These are phyloP conservation scores for Phaffomyces opuntiae DNA, from an alignment of 805 yeast genomes.

Conservation along the genomic window DNA sequence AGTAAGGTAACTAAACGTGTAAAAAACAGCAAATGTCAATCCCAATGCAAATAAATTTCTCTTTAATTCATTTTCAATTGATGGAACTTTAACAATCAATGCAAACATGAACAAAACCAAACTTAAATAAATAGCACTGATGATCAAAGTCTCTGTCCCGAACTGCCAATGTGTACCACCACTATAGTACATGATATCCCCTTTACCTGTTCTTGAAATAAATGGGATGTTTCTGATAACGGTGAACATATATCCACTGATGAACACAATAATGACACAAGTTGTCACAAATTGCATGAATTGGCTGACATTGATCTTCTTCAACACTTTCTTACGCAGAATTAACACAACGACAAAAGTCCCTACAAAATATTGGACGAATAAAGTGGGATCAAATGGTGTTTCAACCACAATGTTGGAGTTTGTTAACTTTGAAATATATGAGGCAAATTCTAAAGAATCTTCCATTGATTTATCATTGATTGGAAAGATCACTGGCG, in stretches of 20 bases:
- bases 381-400: slow-evolving; percentile 36
- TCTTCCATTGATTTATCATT: slow-evolving; percentile 26
- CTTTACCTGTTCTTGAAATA: slow-evolving; percentile 43
- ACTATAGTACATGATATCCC: slow-evolving; percentile 47
- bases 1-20: slow-evolving; percentile 15
- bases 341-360: slow-evolving; percentile 40
- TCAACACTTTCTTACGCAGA: slow-evolving; percentile 40
- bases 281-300: slow-evolving; percentile 30
- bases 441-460: slow-evolving; percentile 45
- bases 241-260: slow-evolving; percentile 62
- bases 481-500: slow-evolving; percentile 29
- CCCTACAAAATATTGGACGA: slow-evolving; percentile 36
- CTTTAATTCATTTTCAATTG: slow-evolving; percentile 8
- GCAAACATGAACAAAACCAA: slow-evolving; percentile 36
- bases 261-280: slow-evolving; percentile 34
- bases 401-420: slow-evolving; percentile 36
- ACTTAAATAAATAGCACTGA: slow-evolving; percentile 41
- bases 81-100: slow-evolving; percentile 34
- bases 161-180: slow-evolving; percentile 66
- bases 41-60: slow-evolving; percentile 7
- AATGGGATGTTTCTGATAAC: slow-evolving; percentile 57
- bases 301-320: slow-evolving; percentile 21
- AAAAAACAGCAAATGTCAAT: slow-evolving; percentile 13
- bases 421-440: slow-evolving; percentile 39
- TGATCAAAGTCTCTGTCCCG: slow-evolving; percentile 57